Conservation (phyloP, 805 yeast species). For the Starmerella apis region DNA sequence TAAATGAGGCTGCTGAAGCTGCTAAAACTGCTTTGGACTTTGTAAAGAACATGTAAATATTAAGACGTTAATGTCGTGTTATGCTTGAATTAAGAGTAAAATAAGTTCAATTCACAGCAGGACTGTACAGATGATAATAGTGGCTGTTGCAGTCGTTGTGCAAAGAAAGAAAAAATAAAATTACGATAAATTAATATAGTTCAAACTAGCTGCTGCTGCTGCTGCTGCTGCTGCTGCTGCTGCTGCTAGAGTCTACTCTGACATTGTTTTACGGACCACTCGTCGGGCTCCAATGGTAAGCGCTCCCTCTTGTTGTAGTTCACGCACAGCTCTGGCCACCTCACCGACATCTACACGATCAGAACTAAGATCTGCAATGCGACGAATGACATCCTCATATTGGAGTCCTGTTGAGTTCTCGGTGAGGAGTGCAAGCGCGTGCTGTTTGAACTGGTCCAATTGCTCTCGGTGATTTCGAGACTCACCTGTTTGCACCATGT, state of each 20-base stretch:
- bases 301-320: constrained; percentile 23
- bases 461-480: constrained; percentile 55
- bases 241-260: background rate
- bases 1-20: constrained; percentile 12
- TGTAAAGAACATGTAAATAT: constrained; percentile 10
- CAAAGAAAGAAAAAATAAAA: too few species aligned
- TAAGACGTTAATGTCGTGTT: background rate
- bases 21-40: constrained; percentile 20
- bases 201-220: too few species aligned
- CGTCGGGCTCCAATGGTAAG: constrained; percentile 19
- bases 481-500: constrained; percentile 90
- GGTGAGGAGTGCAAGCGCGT: constrained; percentile 18
- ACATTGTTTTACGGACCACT: constrained; percentile 15
- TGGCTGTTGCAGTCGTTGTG: too few species aligned
- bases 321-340: constrained; percentile 17
- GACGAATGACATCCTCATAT: constrained; percentile 22
- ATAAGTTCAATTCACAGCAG: too few species aligned
- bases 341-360: constrained; percentile 22
- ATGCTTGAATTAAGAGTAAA: background rate
- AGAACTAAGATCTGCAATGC: constrained; percentile 20
- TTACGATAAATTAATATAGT: background rate
- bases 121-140: too few species aligned
- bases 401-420: constrained; percentile 16
- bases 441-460: constrained; percentile 19
- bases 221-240: too few species aligned